Percentiles rank a stretch among this genome's conserved stretches.
These are phyloP conservation scores for Clonostachys rosea DNA, from an alignment of 2,329 filamentous ascomycete species.

Conservation along the genomic window DNA sequence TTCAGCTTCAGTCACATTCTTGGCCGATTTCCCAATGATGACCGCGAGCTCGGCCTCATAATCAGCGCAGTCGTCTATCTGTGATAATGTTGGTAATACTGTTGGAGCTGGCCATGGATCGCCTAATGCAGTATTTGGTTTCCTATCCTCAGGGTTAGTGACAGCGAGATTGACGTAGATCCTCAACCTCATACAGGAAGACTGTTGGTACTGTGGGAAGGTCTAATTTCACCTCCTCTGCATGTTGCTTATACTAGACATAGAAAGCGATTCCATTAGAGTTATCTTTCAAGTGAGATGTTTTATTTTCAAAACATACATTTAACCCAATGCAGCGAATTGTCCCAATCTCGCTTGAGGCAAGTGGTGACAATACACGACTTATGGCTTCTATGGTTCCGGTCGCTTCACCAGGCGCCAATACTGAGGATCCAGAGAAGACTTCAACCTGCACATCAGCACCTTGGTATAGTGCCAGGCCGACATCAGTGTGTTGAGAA, in stretches of 20 bases:
- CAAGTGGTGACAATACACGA: slow-evolving; percentile 38
- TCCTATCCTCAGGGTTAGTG: slow-evolving; percentile 17
- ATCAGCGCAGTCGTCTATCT: slow-evolving; percentile 48
- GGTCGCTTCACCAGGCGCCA: slow-evolving; percentile 47
- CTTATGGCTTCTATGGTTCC: slow-evolving; percentile 37
- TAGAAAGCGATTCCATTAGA: neutral
- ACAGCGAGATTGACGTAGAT: neutral
- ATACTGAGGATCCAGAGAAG: slow-evolving; percentile 53
- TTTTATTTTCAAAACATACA: slow-evolving; percentile 20
- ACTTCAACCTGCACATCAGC: slow-evolving; percentile 50
- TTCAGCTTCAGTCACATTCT: slow-evolving; percentile 51
- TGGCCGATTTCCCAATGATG: slow-evolving; percentile 42
- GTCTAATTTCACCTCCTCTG: slow-evolving; percentile 43
- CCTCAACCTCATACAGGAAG: slow-evolving; percentile 34
- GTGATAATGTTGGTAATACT: slow-evolving; percentile 41
- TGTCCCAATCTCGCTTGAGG: slow-evolving; percentile 37
- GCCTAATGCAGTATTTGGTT: slow-evolving; percentile 47
- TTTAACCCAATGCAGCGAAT: slow-evolving; percentile 58
- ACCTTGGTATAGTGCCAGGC: slow-evolving; percentile 48
- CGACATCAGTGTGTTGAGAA: slow-evolving; percentile 49
- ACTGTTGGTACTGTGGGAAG: slow-evolving; percentile 50
- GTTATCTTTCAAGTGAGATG: slow-evolving; percentile 10
- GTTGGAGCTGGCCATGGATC: slow-evolving; percentile 49
- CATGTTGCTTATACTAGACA: slow-evolving; percentile 25
- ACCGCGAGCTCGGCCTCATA: slow-evolving; percentile 57